phyloP scores from a whole-genome alignment of 306 rosid genomes.

The Sicyos edulis region DNA sequence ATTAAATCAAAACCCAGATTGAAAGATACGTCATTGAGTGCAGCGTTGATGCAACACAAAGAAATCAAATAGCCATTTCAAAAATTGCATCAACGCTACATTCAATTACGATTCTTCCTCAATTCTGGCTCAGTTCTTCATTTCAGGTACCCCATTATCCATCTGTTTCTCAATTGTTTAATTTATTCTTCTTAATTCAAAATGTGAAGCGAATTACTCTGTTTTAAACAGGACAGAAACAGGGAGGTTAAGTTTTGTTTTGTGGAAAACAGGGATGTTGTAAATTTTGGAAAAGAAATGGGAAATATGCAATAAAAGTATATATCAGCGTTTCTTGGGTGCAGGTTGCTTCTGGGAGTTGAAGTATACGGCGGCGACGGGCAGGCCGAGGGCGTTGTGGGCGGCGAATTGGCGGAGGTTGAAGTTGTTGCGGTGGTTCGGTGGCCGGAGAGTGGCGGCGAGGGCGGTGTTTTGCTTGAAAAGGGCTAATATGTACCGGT shows the following conservation, averaged over 20 bases:
- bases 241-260: not conserved
- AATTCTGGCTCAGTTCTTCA: not conserved
- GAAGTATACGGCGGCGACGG: too few species aligned
- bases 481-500: conserved; percentile 28
- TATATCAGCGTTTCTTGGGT: conserved; percentile 16
- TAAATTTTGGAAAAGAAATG: too few species aligned
- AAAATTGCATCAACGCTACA: conserved; percentile 38
- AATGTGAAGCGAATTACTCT: not conserved
- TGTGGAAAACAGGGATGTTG: not conserved
- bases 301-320: too few species aligned
- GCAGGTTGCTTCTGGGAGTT: conserved; percentile 37
- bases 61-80: not conserved
- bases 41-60: conserved; percentile 79
- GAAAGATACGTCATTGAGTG: conserved; percentile 82
- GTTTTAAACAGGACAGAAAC: not conserved
- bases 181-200: not conserved
- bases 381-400: conserved; percentile 29
- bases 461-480: conserved; percentile 28
- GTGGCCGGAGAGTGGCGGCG: conserved; percentile 2
- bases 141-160: not conserved
- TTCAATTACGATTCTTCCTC: conserved; percentile 55
- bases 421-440: conserved; percentile 25
- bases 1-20: conserved; percentile 26
- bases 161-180: not conserved
- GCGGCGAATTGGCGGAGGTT: conserved; percentile 34